Conservation (phyloP, 495 filamentous ascomycete genomes). For the Friedmanniomyces simplex region DNA sequence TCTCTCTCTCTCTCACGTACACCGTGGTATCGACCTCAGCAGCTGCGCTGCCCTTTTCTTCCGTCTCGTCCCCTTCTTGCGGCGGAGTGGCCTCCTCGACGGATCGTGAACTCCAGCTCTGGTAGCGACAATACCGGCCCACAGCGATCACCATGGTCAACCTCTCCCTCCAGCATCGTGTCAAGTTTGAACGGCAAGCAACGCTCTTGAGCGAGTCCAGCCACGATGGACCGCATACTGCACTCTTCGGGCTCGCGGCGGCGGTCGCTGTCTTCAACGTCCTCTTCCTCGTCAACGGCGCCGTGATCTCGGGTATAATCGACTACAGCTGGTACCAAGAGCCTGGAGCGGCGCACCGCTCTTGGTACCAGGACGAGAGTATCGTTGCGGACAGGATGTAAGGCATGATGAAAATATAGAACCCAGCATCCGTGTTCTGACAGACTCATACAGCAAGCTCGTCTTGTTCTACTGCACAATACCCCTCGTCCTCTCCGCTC, state of each 20-base stretch:
- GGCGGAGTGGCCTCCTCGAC: not conserved
- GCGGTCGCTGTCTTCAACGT: not conserved
- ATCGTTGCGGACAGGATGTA: not conserved
- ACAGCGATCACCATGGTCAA: not conserved
- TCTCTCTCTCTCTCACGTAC: not conserved
- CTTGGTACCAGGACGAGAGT: not conserved
- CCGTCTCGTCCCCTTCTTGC: not conserved
- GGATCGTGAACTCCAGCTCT: not conserved
- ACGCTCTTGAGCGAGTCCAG: not conserved
- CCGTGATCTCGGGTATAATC: not conserved
- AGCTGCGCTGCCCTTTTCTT: not conserved
- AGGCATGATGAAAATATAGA: not conserved
- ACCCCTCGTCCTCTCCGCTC: not conserved
- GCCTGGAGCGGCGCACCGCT: not conserved
- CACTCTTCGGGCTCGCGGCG: not conserved
- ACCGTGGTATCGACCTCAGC: not conserved
- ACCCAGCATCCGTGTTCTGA: not conserved
- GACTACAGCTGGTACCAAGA: not conserved
- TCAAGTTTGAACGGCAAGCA: constrained; percentile 1
- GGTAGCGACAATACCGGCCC: not conserved
- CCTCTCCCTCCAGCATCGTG: constrained; percentile 1
- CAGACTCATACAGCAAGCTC: not conserved
- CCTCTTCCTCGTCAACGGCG: not conserved
- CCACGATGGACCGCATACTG: not conserved
- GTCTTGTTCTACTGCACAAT: constrained; percentile 6